Conservation (phyloP, 805 yeast species). For the Zygoascus biomembranicola region DNA sequence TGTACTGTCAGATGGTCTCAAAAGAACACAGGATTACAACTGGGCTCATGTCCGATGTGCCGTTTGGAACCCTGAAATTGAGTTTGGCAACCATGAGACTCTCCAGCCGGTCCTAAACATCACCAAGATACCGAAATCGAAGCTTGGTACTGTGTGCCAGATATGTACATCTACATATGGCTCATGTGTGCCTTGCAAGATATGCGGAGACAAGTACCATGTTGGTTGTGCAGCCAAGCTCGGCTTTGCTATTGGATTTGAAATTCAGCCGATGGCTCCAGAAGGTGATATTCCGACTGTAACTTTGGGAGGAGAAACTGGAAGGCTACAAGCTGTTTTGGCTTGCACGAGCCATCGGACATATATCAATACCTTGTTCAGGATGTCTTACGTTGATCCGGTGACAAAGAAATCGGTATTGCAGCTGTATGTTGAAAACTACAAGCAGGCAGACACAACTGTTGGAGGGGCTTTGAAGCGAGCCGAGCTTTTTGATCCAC, state of each 20-base stretch:
- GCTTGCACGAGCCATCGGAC: constrained; percentile 25
- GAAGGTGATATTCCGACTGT: constrained; percentile 9
- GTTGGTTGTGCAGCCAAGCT: constrained; percentile 50
- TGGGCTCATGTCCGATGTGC: constrained; percentile 82
- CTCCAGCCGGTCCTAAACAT: constrained; percentile 44
- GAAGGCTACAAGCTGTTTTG: constrained; percentile 23
- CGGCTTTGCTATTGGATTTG: constrained; percentile 48
- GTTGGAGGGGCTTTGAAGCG: constrained; percentile 11
- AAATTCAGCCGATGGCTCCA: constrained; percentile 24
- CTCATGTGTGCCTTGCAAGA: constrained; percentile 39
- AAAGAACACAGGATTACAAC: constrained; percentile 53
- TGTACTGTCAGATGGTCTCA: constrained; percentile 55
- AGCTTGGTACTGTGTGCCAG: constrained; percentile 27
- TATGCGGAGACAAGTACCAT: constrained; percentile 39
- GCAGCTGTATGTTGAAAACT: constrained; percentile 23
- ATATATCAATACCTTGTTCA: constrained; percentile 11
- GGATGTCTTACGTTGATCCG: constrained; percentile 21
- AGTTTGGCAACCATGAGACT: constrained; percentile 34
- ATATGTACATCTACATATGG: constrained; percentile 48
- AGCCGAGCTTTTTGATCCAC: constrained; percentile 2
- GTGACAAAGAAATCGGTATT: constrained; percentile 20
- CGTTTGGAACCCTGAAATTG: constrained; percentile 39
- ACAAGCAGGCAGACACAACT: constrained; percentile 14
- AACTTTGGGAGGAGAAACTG: constrained; percentile 16
- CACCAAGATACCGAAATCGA: constrained; percentile 20